Evolutionary conservation across 1,284 basidiomycete species (phyloP), one percentile per base, ranked within the genome.

Genomic region (Apiotrichum montevideense): DNA sequence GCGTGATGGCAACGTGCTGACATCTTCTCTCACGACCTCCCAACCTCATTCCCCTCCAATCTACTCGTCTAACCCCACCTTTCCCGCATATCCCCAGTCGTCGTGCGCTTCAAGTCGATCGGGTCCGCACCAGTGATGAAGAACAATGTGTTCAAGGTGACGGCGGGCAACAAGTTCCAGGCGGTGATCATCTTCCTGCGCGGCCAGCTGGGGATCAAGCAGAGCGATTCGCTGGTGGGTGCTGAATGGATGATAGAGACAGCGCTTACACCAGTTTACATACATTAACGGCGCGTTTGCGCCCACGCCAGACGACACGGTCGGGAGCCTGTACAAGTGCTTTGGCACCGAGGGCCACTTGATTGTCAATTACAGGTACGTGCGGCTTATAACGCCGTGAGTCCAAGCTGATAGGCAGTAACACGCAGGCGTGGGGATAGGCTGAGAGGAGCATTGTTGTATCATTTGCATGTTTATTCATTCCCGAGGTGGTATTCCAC

Each of bases 271-370:
- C 45, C 67, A 97, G 94, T 97, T 96, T 77, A 90, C 93, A 5
- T 98, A 98, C 74, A 97, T 98, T 80, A 98, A 98, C 70, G 82
- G 93, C n/a, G 90, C 95, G 0, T 98, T 98, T 74, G 88, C 89
- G 3, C 92, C 92, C 46, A 88, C 92, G 1, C 91, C 90, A 0
- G 92, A 96, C 72, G 92, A 95, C 70, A 90, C 87, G 0, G 90
- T 95, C 3, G 86, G 89, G 0, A 97, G 94, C 71, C 63, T 79
- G 37, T 79, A 66, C 81, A 90, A 90, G 89, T 93, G 88, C 42
- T 96, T 94, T 71, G 84, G 88, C 3, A 95, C 93, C 0, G 92
- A 94, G 66, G 89, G 88, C 0, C 90, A 94, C 74, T 80, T 96
- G 65, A 95, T 96, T 75, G 92, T 97, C 48, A 96, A 97, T 77